These are phyloP conservation scores for Mucor ambiguus DNA, from an alignment of 371 early-diverging fungal genomes.

Conservation along the genomic window DNA sequence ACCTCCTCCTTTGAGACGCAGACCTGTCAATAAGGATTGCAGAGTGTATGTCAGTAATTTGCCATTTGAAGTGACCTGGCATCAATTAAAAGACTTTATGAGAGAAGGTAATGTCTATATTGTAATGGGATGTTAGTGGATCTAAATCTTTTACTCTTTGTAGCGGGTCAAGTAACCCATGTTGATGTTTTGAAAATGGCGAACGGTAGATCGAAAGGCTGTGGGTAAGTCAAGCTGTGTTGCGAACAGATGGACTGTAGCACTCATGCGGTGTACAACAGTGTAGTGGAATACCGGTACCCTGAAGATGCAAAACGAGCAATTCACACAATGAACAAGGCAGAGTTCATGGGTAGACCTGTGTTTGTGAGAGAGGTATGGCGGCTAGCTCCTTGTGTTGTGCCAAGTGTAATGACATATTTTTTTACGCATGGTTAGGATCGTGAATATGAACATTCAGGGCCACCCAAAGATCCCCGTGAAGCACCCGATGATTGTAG, in stretches of 20 bases:
- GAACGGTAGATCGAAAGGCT: conserved; percentile 69
- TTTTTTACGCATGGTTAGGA: conserved; percentile 37
- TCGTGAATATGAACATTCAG: conserved; percentile 54
- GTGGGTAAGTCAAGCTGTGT: conserved; percentile 35
- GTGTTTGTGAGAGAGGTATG: conserved; percentile 70
- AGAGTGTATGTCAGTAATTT: conserved; percentile 68
- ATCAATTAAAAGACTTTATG: conserved; percentile 79
- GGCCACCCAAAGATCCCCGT: conserved; percentile 50
- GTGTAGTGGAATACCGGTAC: conserved; percentile 80
- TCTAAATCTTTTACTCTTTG: neutral
- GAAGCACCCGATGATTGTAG: conserved; percentile 58
- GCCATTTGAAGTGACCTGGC: conserved; percentile 63
- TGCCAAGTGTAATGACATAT: neutral
- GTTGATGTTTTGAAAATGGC: conserved; percentile 66
- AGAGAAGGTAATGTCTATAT: conserved; percentile 64
- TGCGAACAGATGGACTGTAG: neutral
- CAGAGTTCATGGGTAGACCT: conserved; percentile 75
- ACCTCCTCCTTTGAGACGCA: conserved; percentile 13
- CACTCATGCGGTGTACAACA: conserved; percentile 21
- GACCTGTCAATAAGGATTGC: conserved; percentile 17
- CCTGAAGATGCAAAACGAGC: conserved; percentile 83
- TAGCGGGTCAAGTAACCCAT: conserved; percentile 72
- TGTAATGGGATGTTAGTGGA: neutral
- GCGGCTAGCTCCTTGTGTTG: neutral
- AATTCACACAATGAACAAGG: conserved; percentile 73